Evolutionary conservation across 2,329 filamentous ascomycete species (phyloP).

Genomic region (Triangularia setosa): DNA sequence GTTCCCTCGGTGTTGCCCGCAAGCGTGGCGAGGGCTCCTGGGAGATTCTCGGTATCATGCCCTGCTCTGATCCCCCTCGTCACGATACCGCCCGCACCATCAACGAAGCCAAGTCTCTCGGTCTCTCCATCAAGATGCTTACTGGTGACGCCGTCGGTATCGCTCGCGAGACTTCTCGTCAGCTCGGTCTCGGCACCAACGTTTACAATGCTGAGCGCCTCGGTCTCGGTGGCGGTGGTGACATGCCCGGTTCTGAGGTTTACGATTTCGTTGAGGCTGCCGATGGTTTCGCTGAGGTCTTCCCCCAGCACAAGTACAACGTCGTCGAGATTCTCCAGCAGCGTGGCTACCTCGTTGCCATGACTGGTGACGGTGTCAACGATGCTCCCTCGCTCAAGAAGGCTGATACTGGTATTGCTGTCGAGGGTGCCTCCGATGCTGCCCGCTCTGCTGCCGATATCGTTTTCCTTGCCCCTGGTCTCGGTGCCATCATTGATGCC

Average conservation of each 20-base stretch:
- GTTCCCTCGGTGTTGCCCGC: slow-evolving; percentile 87
- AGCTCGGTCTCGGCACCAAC: slow-evolving; percentile 88
- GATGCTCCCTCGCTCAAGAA: slow-evolving; percentile 90
- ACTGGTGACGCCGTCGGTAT: slow-evolving; percentile 93
- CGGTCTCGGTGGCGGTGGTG: slow-evolving; percentile 82
- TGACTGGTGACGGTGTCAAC: slow-evolving; percentile 96
- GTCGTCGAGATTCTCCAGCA: slow-evolving; percentile 91
- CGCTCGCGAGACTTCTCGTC: slow-evolving; percentile 84
- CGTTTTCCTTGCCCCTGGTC: slow-evolving; percentile 86
- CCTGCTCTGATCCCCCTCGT: slow-evolving; percentile 85
- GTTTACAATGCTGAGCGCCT: slow-evolving; percentile 92
- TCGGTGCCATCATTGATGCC: slow-evolving; percentile 88
- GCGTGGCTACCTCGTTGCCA: slow-evolving; percentile 88
- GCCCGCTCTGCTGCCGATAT: slow-evolving; percentile 90
- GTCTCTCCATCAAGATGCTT: slow-evolving; percentile 92
- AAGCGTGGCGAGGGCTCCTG: slow-evolving; percentile 77
- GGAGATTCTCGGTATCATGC: slow-evolving; percentile 95
- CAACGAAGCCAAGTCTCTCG: slow-evolving; percentile 81
- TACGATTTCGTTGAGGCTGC: slow-evolving; percentile 95
- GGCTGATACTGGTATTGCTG: slow-evolving; percentile 93
- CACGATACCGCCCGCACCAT: slow-evolving; percentile 89
- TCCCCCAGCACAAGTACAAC: slow-evolving; percentile 93
- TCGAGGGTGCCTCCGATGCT: slow-evolving; percentile 87
- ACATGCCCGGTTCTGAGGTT: slow-evolving; percentile 90
- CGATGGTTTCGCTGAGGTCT: slow-evolving; percentile 91